Percentiles rank a stretch among this genome's conserved stretches.
These are phyloP conservation scores for Macaranga tanarius DNA, from an alignment of 441 rosid species.

Conservation along the genomic window DNA sequence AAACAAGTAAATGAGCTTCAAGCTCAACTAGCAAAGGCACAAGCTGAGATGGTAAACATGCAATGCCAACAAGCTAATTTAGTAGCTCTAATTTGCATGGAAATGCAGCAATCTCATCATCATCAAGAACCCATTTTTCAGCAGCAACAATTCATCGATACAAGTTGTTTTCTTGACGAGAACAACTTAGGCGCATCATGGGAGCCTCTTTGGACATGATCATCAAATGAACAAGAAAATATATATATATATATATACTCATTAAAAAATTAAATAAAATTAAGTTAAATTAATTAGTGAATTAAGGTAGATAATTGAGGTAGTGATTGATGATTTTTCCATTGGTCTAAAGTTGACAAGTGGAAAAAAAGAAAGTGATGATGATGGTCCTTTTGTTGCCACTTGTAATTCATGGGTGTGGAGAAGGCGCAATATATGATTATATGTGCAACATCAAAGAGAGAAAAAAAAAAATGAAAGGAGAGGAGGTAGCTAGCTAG, in stretches of 20 bases:
- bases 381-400: not conserved
- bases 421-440: too few species aligned
- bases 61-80: slow-evolving; percentile 55
- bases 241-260: not conserved
- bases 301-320: slow-evolving; percentile 6
- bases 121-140: slow-evolving; percentile 30
- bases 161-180: slow-evolving; percentile 45
- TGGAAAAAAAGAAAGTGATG: not conserved
- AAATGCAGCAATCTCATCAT: slow-evolving; percentile 29
- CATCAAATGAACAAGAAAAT: not conserved
- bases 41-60: slow-evolving; percentile 51
- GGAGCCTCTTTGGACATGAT: slow-evolving; percentile 56
- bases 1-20: slow-evolving; percentile 62
- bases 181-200: slow-evolving; percentile 34
- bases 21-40: slow-evolving; percentile 58
- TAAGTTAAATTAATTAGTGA: slow-evolving; percentile 5
- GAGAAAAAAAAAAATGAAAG: not conserved
- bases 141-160: slow-evolving; percentile 31
- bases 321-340: not conserved
- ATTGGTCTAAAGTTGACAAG: slow-evolving; percentile 15
- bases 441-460: not conserved
- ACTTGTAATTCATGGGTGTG: slow-evolving; percentile 12
- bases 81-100: slow-evolving; percentile 49
- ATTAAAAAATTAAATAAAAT: slow-evolving; percentile 16
- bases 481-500: not conserved